Conservation (phyloP, 176 grass and related monocot species). For the Ananas comosus region DNA sequence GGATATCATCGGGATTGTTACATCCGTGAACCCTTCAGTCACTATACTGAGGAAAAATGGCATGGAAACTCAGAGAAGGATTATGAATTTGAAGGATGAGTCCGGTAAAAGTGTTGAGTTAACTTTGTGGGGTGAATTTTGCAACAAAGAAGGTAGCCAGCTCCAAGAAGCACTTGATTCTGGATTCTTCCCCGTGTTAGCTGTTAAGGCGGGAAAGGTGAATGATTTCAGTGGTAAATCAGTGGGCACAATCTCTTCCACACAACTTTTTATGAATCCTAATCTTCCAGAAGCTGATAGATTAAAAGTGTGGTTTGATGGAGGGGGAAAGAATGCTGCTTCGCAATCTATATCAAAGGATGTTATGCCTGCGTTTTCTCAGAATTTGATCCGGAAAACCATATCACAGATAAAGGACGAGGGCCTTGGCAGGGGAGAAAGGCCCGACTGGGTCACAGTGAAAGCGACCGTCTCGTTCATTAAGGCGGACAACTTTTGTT, state of each 20-base stretch:
- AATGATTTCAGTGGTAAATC: conserved; percentile 93
- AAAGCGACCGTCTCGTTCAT: conserved; percentile 71
- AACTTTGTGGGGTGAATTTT: conserved; percentile 96
- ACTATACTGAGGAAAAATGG: conserved; percentile 89
- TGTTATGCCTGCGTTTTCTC: conserved; percentile 38
- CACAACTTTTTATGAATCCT: conserved; percentile 75
- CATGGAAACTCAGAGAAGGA: conserved; percentile 84
- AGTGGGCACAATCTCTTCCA: conserved; percentile 79
- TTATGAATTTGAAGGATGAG: conserved; percentile 64
- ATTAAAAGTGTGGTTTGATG: conserved; percentile 79
- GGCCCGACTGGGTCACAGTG: conserved; percentile 68
- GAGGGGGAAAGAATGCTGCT: conserved; percentile 62
- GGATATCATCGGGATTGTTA: conserved; percentile 82
- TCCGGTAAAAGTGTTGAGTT: conserved; percentile 82
- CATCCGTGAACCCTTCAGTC: conserved; percentile 55
- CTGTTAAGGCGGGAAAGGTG: conserved; percentile 86
- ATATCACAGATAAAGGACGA: conserved; percentile 80
- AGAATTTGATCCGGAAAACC: conserved; percentile 61
- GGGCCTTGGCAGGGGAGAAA: conserved; percentile 67
- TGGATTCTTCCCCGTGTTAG: conserved; percentile 50
- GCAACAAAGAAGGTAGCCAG: conserved; percentile 72
- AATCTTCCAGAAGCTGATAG: conserved; percentile 53
- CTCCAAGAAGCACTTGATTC: conserved; percentile 56
- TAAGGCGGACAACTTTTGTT: conserved; percentile 78
- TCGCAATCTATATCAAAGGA: conserved; percentile 83